Evolutionary conservation across 2,329 filamentous ascomycete species (phyloP), one percentile per base, ranked within the genome.

Genomic region (Niveomyces coronatus): DNA sequence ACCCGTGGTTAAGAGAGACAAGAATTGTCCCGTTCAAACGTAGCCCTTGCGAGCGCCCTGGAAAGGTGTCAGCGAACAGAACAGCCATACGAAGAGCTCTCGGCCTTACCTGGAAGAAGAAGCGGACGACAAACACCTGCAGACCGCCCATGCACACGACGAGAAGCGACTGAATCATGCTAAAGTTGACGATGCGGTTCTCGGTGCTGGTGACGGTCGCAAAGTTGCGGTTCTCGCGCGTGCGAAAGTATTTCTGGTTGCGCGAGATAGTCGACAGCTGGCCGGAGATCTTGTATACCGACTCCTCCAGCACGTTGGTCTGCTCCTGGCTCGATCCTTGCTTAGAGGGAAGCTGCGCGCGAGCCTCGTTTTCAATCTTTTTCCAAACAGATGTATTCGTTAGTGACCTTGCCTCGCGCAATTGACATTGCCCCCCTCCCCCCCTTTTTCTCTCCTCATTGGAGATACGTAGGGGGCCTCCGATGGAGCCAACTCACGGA

Each of bases 181-280:
- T 94, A 62, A 98, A 94, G 65, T 95, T 96, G 68, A 95, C 87
- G 54, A 98, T 98, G 46, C 91, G 75, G 58, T 77, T 78, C 70
- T 98, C 91, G 28, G 91, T 98, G 66, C 88, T 95, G 60, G 85
- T 76, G 52, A 98, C 91, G 9, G 91, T 98, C 67, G 85, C 93
- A 66, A 98, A 96, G 67, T 98, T 98, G 45, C 91, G 77, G 73
- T 98, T 98, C 71, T 98, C 91, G 49, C 91, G 80, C 3, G 91
- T 98, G 46, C 93, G 84, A 79, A 98, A 98, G 70, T 98, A 98
- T 62, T 98, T 98, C 57, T 98, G 91, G 68, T 94, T 95, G 54
- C 91, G 78, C 29, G 85, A 87, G 56, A 98, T 91, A 45, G 88
- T 95, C 11, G 87, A 94, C 35, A 98, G 68, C 57, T 94, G 86